phyloP scores from a whole-genome alignment of 805 yeast species.

The Clavispora fructus region DNA sequence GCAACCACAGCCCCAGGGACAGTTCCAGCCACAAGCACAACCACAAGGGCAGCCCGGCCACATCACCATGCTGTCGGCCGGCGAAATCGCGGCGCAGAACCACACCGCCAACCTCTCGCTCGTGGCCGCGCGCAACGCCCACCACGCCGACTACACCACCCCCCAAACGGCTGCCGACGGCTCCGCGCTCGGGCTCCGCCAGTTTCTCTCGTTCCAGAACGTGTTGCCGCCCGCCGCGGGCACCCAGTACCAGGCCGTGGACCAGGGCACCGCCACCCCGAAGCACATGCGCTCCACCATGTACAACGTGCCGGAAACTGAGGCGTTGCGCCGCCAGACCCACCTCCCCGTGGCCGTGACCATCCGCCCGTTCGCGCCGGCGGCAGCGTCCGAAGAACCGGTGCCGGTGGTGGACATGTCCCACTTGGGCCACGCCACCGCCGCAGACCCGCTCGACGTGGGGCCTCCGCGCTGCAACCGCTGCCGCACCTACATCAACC shows the following conservation, averaged over 20 bases:
- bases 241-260: constrained; percentile 60
- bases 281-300: constrained; percentile 70
- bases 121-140: constrained; percentile 6
- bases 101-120: constrained; percentile 10
- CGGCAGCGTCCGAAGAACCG: constrained; percentile 42
- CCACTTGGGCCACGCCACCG: constrained; percentile 24
- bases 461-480: constrained; percentile 89
- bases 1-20: too few relatives aligned
- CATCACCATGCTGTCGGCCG: constrained; percentile 7
- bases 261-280: constrained; percentile 84
- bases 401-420: constrained; percentile 68
- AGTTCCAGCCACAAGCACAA: too few relatives aligned
- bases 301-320: constrained; percentile 77
- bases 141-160: constrained; percentile 12
- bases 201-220: constrained; percentile 69
- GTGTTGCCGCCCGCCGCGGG: constrained; percentile 83
- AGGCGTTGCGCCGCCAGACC: constrained; percentile 61
- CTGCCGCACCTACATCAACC: constrained; percentile 87
- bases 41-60: too few relatives aligned
- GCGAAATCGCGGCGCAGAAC: constrained; percentile 4
- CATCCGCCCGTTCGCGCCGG: constrained; percentile 78
- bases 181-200: constrained; percentile 15
- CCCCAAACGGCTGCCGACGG: constrained; percentile 3
- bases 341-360: constrained; percentile 78
- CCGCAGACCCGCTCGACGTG: constrained; percentile 23